These are phyloP conservation scores for Mollisiaceae sp. DNA, from an alignment of 2,329 filamentous ascomycete species.

Conservation along the genomic window DNA sequence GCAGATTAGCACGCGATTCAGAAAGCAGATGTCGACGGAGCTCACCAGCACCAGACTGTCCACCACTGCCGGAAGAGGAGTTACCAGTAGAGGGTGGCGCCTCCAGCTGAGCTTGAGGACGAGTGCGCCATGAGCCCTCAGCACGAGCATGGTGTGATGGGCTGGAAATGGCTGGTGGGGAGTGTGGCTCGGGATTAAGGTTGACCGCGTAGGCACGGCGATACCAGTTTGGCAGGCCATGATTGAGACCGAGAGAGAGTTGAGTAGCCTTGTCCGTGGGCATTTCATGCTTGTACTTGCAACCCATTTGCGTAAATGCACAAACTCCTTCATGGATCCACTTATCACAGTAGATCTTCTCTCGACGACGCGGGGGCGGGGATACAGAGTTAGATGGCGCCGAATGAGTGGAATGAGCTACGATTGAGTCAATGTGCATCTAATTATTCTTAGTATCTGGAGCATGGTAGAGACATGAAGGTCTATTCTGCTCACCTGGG, in stretches of 20 bases:
- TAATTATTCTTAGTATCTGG: slow-evolving; percentile 4
- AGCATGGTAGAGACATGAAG: neutral
- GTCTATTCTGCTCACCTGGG: slow-evolving; percentile 11
- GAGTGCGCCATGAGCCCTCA: neutral
- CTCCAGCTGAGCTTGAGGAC: neutral
- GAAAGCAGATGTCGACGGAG: neutral
- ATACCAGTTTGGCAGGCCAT: slow-evolving; percentile 65
- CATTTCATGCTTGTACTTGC: slow-evolving; percentile 91
- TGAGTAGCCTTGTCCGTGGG: slow-evolving; percentile 71
- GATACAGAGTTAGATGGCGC: neutral
- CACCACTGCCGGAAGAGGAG: neutral
- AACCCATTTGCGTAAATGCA: slow-evolving; percentile 84
- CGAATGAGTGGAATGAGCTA: slow-evolving; percentile 16
- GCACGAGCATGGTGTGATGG: neutral
- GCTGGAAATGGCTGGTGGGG: neutral
- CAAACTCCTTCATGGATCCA: slow-evolving; percentile 89
- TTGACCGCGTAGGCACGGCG: slow-evolving; percentile 28
- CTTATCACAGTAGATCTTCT: slow-evolving; percentile 83
- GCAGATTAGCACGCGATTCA: neutral
- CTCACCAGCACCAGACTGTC: neutral
- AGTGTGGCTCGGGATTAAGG: neutral
- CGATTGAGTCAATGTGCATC: slow-evolving; percentile 33
- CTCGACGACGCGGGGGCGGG: slow-evolving; percentile 29
- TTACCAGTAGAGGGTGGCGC: neutral
- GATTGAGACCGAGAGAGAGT: slow-evolving; percentile 71